These are phyloP conservation scores for Fagopyrum esculentum DNA, from an alignment of 148 eudicot species.

Conservation along the genomic window DNA sequence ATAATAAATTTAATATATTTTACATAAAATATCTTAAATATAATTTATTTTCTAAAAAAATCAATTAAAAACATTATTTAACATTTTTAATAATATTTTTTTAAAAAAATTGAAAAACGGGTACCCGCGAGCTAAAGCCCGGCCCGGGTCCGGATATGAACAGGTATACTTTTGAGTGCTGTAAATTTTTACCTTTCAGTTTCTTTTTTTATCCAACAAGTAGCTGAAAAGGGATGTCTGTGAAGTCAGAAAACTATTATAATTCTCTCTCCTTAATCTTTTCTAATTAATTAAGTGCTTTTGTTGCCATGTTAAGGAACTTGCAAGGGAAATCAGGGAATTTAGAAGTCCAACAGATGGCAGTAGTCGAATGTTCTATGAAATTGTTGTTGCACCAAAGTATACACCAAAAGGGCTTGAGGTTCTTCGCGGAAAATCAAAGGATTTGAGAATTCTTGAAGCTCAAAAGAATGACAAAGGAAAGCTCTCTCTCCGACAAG, in stretches of 20 bases:
- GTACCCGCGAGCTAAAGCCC: no score
- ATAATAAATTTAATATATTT: no score
- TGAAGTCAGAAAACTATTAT: no score
- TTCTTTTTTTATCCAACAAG: background rate
- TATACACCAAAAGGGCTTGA: constrained; percentile 81
- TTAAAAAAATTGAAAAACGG: no score
- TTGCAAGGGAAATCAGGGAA: constrained; percentile 87
- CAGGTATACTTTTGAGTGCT: no score
- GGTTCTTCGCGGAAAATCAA: constrained; percentile 91
- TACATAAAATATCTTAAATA: no score
- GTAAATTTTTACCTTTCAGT: background rate
- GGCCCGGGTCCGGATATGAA: no score
- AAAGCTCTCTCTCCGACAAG: constrained; percentile 85
- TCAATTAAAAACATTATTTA: no score
- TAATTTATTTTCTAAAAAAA: no score
- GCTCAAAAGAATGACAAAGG: constrained; percentile 73
- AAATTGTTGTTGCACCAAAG: constrained; percentile 93
- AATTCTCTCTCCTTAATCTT: background rate
- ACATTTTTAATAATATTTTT: no score
- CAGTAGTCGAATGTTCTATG: constrained; percentile 96
- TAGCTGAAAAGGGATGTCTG: background rate
- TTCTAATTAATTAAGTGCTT: background rate
- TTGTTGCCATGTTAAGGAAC: constrained; percentile 36
- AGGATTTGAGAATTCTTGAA: constrained; percentile 91
- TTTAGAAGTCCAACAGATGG: constrained; percentile 96